Evolutionary conservation across 768 basidiomycete species (phyloP), one percentile per base, ranked within the genome.

Genomic region (Lentinus tigrinus): DNA sequence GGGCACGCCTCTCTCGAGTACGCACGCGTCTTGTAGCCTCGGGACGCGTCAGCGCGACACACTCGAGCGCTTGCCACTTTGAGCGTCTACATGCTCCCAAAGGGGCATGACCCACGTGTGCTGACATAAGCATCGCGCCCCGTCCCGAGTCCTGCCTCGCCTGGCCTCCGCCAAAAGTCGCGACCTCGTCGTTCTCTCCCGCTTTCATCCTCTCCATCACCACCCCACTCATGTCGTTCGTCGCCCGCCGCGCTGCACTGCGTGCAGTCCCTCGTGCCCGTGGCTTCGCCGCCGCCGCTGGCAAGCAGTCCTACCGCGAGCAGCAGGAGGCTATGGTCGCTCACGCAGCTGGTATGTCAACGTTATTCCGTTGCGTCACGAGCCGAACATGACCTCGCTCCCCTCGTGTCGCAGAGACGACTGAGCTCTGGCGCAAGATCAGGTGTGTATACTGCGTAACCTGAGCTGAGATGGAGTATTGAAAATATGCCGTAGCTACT

Each of bases 341-440:
- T 19, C 69, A 70, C 51, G 67, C 69, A 26, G 66, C 58, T 44
- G 66, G 69, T 68, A 60, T 28, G 67, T 59, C 34, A 7, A 36
- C 37, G 38, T 56, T 44, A 24, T 16, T 19, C 36, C 19, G 34
- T 28, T 28, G 37, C 50, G 36, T 48, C 14, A 56, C 44, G 54
- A 28, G 40, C 44, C 26, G n/a, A 13, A 11, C n/a, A n/a, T 54
- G 17, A 42, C 36, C 61, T 63, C 42, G 63, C 63, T 61, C 66
- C 17, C 34, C 17, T 26, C 38, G 47, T 54, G n/a, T 42, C 54
- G 37, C 66, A 94, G 92, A 85, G 58, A 88, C 91, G 27, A 76
- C 88, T 50, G 79, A 87, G 54, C 83, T 94, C 63, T 94, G 92
- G 92, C 85, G 90, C 69, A 92, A 87, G 77, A 90, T 94, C 72